Evolutionary conservation across 495 filamentous ascomycete species (phyloP).

Genomic region (Cercophora samala): DNA sequence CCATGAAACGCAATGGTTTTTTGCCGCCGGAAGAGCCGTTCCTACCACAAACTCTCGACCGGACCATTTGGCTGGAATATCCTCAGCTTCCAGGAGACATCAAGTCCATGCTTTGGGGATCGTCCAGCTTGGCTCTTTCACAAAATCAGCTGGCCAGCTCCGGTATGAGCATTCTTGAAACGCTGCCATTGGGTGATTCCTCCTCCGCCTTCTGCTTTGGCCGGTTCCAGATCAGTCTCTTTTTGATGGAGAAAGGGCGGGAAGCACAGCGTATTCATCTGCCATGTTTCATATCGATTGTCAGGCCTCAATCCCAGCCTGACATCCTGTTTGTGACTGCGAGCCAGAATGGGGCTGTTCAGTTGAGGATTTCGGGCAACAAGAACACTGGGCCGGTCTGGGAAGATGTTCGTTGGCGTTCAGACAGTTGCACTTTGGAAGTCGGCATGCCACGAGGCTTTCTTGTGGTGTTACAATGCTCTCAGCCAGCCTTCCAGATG

Average conservation of each 20-base stretch:
- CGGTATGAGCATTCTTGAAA: constrained; percentile 54
- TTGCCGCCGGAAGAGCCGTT: constrained; percentile 62
- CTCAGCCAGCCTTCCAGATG: constrained; percentile 67
- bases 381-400: constrained; percentile 67
- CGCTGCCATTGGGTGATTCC: constrained; percentile 72
- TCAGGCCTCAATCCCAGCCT: constrained; percentile 64
- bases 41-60: constrained; percentile 64
- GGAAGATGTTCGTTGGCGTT: constrained; percentile 75
- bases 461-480: constrained; percentile 62
- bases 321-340: constrained; percentile 65
- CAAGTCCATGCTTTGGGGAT: constrained; percentile 60
- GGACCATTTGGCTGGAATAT: constrained; percentile 71
- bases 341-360: constrained; percentile 72
- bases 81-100: constrained; percentile 67
- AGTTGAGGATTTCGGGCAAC: constrained; percentile 67
- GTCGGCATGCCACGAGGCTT: constrained; percentile 68
- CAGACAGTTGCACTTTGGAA: constrained; percentile 56
- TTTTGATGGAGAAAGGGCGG: constrained; percentile 63
- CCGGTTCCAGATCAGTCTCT: constrained; percentile 66
- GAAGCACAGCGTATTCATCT: constrained; percentile 62
- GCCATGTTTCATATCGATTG: constrained; percentile 67
- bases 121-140: constrained; percentile 47
- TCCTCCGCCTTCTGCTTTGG: constrained; percentile 67
- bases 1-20: constrained; percentile 77
- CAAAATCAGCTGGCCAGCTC: constrained; percentile 31